Evolutionary conservation across 176 grass and related monocot genomes (phyloP).

Genomic region (Oryza meridionalis): DNA sequence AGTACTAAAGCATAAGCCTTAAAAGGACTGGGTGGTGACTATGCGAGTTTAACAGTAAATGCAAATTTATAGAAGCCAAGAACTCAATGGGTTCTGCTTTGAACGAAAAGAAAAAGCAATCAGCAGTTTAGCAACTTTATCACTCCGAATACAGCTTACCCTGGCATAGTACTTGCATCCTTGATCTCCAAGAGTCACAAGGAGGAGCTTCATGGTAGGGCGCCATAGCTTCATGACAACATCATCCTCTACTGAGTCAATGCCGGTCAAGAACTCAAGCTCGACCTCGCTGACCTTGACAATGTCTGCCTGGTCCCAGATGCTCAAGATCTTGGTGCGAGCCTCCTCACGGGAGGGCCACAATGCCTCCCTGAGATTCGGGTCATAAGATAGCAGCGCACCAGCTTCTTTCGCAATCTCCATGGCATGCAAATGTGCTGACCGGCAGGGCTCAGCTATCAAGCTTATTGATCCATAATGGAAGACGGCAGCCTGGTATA

Average conservation of each 20-base stretch:
- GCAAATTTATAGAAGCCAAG: background rate
- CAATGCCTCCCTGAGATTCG: constrained; percentile 79
- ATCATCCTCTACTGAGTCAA: constrained; percentile 70
- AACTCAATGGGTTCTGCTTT: background rate
- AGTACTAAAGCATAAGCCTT: background rate
- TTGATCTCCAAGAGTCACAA: constrained; percentile 83
- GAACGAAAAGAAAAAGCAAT: background rate
- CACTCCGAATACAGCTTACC: constrained; percentile 32
- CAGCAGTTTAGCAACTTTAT: constrained; percentile 19
- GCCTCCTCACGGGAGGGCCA: constrained; percentile 86
- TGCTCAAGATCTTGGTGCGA: constrained; percentile 85
- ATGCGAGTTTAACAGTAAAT: background rate
- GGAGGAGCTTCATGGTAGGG: constrained; percentile 74
- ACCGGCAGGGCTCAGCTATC: constrained; percentile 87
- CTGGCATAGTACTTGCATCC: constrained; percentile 96
- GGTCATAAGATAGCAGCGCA: constrained; percentile 87
- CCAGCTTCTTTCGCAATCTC: constrained; percentile 80
- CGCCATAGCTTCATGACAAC: constrained; percentile 83
- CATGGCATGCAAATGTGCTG: constrained; percentile 80
- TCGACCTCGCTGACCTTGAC: constrained; percentile 91
- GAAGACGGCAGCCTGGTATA: constrained; percentile 71
- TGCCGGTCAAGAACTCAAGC: constrained; percentile 91
- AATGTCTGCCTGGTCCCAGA: constrained; percentile 96
- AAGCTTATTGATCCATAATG: constrained; percentile 98
- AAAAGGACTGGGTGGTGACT: background rate